Percentiles rank a stretch among this genome's conserved stretches.
Conservation (phyloP, 169 alveolate species). For the Plasmodium malariae region DNA sequence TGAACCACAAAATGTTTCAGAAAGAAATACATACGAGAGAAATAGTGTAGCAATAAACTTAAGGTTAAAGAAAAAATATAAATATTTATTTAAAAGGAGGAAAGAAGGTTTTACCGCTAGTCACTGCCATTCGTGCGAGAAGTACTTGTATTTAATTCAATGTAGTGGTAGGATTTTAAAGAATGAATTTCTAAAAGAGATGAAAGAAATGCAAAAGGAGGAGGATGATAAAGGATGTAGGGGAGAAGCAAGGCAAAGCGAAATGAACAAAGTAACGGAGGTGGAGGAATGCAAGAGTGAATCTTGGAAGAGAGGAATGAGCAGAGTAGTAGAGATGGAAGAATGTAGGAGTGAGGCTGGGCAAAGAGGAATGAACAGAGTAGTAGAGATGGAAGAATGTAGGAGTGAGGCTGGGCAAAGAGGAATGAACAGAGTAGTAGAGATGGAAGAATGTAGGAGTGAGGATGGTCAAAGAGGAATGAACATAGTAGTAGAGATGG, state of each 20-base stretch:
- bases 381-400: no score
- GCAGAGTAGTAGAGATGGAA: no score
- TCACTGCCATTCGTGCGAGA: constrained; percentile 10
- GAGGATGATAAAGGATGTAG: neutral
- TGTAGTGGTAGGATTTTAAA: constrained; percentile 73
- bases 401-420: no score
- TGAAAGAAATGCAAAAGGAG: constrained; percentile 36
- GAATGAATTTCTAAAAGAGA: constrained; percentile 56
- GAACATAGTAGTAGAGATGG: no score
- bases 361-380: no score
- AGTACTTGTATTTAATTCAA: constrained; percentile 44
- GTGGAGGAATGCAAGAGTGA: no score
- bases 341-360: no score
- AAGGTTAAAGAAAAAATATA: constrained; percentile 33
- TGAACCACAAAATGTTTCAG: neutral
- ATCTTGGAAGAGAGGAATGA: no score
- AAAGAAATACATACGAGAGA: neutral
- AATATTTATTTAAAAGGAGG: constrained; percentile 51
- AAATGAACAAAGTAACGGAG: neutral
- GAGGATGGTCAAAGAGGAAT: no score
- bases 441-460: no score
- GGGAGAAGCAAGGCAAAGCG: neutral
- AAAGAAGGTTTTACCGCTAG: neutral
- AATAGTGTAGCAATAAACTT: no score
- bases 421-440: no score